Base-by-base conservation (phyloP, 495 filamentous ascomycete genomes). In the Cetradonia linearis region DNA sequence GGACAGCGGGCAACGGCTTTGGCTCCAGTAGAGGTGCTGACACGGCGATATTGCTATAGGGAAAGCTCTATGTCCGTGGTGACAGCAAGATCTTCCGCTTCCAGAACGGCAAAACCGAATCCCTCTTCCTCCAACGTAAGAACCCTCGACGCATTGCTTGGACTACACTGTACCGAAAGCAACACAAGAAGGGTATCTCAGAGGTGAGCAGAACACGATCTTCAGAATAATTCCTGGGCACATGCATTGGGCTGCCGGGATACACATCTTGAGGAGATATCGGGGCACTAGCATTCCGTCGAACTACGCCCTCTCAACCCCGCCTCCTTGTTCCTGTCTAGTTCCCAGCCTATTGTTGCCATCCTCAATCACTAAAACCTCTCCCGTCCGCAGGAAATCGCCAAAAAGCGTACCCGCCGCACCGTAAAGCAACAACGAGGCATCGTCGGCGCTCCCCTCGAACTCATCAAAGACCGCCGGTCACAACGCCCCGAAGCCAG, bases 71-170 rank as follows among this genome's bases (percentile, higher is more conserved):
- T 81, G 79, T 99, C 82, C 89, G 93, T 78, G 90, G 91, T 72
- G 93, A 99, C 83, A 95, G 89, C 90, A 99, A 96, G 83, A 85
- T 97, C 83, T 99, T 99, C 85, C 90, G 93, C 71, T 99, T 99
- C 87, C 89, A 94, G 78, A 97, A 94, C 77, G 91, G 93, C 82
- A 99, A 99, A 81, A 91, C 91, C 81, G 94, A 99, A 78, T 95
- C 89, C 65, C 87, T 99, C 67, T 97, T 97, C 85, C 90, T 97
- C 65, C 93, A 99, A 83, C 92, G 93, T 81, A 99, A 99, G 87
- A 99, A 99, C 85, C 93, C 93, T 71, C 90, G 93, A 75, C 87
- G 91, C 70, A 96, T 99, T 76, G 86, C 91, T 66, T 99, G 93
- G 93, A 99, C 93, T 61, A 86, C 91, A 68, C 88, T 99, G 62